phyloP scores from a whole-genome alignment of 2,329 filamentous ascomycete species.

The Sporothrix pseudoabietina region DNA sequence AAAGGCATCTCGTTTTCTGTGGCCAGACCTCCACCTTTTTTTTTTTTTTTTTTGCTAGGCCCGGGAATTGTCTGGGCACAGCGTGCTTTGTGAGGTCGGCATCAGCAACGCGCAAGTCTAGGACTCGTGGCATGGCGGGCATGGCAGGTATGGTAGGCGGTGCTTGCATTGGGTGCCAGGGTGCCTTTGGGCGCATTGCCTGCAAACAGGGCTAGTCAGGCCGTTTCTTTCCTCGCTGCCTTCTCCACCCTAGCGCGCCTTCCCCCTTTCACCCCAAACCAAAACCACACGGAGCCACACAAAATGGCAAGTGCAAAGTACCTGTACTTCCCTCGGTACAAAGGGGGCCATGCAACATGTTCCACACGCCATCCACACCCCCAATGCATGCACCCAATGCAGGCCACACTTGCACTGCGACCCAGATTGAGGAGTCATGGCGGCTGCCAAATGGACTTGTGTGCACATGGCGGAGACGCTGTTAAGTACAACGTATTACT shows the following conservation, averaged over 20 bases:
- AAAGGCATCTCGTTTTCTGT: background rate
- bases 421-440: slow-evolving; percentile 1
- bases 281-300: background rate
- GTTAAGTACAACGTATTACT: background rate
- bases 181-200: background rate
- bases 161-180: slow-evolving; percentile 6
- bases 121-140: too few species aligned
- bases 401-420: background rate
- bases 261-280: background rate
- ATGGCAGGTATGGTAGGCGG: background rate
- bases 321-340: slow-evolving; percentile 18
- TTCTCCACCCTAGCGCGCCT: background rate
- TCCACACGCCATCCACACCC: slow-evolving; percentile 18
- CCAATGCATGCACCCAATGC: background rate
- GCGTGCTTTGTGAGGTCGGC: background rate
- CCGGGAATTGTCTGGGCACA: slow-evolving; percentile 17
- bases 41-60: background rate
- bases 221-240: slow-evolving; percentile 16
- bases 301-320: slow-evolving; percentile 9
- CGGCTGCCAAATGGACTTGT: slow-evolving; percentile 19
- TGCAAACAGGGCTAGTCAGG: slow-evolving; percentile 15
- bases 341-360: slow-evolving; percentile 20
- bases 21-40: background rate
- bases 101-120: background rate
- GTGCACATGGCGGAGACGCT: slow-evolving; percentile 4